Evolutionary conservation across 768 basidiomycete genomes (phyloP).

Genomic region (Podaxis mareebaensis): DNA sequence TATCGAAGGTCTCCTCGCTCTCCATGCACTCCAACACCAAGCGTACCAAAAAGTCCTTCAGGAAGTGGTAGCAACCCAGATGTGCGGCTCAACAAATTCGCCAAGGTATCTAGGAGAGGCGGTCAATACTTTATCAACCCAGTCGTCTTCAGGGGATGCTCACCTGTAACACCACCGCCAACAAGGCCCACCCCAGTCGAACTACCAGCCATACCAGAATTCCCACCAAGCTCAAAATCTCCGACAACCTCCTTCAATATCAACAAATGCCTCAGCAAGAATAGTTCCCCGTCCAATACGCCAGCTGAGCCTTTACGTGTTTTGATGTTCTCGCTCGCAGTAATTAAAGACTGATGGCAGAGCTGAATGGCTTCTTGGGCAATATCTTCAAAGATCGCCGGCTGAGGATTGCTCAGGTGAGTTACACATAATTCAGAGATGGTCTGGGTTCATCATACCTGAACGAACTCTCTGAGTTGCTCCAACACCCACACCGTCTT

Average conservation of each 20-base stretch:
- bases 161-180: slow-evolving; percentile 59
- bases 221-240: slow-evolving; percentile 63
- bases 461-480: slow-evolving; percentile 88
- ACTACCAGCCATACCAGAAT: slow-evolving; percentile 13
- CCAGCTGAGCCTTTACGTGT: slow-evolving; percentile 45
- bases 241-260: slow-evolving; percentile 86
- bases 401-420: slow-evolving; percentile 42
- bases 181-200: slow-evolving; percentile 18
- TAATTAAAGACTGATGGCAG: slow-evolving; percentile 78
- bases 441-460: slow-evolving; percentile 48
- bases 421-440: not conserved
- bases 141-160: not conserved
- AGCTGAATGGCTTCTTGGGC: slow-evolving; percentile 89
- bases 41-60: slow-evolving; percentile 66
- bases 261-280: slow-evolving; percentile 87
- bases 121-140: slow-evolving; percentile 1
- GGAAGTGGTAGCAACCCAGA: slow-evolving; percentile 54
- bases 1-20: slow-evolving; percentile 65
- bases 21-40: slow-evolving; percentile 57
- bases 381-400: slow-evolving; percentile 95
- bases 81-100: slow-evolving; percentile 60
- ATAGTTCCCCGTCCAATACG: slow-evolving; percentile 75
- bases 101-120: slow-evolving; percentile 46
- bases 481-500: slow-evolving; percentile 91
- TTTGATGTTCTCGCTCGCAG: slow-evolving; percentile 68